Percentiles rank a stretch among this genome's conserved stretches.
Conservation (phyloP, 2,329 filamentous ascomycete species). For the Colletotrichum siamense region DNA sequence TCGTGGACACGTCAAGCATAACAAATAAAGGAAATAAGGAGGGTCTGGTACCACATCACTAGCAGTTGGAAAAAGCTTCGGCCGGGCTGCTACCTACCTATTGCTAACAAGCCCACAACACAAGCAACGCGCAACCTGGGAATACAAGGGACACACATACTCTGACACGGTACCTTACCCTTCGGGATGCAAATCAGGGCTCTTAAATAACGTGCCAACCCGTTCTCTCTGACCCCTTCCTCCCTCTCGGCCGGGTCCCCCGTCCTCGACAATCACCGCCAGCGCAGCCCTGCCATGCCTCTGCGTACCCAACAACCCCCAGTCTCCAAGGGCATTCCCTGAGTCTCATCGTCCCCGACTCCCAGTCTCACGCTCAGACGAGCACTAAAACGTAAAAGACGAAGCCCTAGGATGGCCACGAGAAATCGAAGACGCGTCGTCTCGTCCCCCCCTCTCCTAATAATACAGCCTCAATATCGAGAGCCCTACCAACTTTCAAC, state of each 20-base stretch:
- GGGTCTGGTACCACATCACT: not conserved
- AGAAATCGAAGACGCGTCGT: not conserved
- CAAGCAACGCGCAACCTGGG: not conserved
- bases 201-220: not conserved
- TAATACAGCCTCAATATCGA: not conserved
- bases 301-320: not conserved
- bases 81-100: not conserved
- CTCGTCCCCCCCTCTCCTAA: not conserved
- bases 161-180: not conserved
- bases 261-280: not conserved
- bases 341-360: not conserved
- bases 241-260: not conserved
- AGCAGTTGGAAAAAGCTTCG: not conserved
- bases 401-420: not conserved
- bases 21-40: not conserved
- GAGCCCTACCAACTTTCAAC: not conserved
- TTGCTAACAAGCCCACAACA: not conserved
- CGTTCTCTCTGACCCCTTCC: not conserved
- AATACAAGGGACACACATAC: not conserved
- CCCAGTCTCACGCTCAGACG: not conserved
- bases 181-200: not conserved
- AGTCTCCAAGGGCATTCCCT: not conserved
- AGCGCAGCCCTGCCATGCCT: not conserved
- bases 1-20: not conserved
- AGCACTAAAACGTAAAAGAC: not conserved